A percentile compares a stretch with the other conserved stretches of the same genome.
phyloP scores from a whole-genome alignment of 1,284 basidiomycete species.

The Ceratorhiza oryzae-sativae region DNA sequence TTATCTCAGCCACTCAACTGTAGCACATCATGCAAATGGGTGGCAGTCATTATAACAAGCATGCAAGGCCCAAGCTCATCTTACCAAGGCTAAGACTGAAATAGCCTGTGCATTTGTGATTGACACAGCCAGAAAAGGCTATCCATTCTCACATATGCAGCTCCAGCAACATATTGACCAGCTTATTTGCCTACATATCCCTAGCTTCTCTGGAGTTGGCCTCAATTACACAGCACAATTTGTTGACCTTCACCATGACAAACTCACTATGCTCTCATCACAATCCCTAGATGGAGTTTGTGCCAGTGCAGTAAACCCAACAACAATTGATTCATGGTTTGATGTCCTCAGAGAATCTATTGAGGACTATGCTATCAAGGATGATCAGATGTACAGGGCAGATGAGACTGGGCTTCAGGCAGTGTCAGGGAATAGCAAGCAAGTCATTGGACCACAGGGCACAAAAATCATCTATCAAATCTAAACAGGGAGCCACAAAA shows the following conservation, averaged over 20 bases:
- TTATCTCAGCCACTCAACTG: too few species aligned
- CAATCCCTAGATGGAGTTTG: too few species aligned
- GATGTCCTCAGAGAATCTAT: conserved; percentile 44
- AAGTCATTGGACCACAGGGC: too few species aligned
- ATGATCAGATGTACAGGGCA: conserved; percentile 51
- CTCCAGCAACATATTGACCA: neutral
- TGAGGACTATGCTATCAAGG: conserved; percentile 43
- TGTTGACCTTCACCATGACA: conserved; percentile 39
- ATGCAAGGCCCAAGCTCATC: too few species aligned
- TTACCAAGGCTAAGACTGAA: too few species aligned
- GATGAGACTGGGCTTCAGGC: conserved; percentile 52
- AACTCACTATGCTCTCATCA: too few species aligned
- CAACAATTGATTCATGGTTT: conserved; percentile 47
- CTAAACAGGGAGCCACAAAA: conserved; percentile 49
- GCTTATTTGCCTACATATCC: neutral
- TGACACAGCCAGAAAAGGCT: too few species aligned
- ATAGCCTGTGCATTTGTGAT: too few species aligned
- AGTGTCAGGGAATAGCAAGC: conserved; percentile 47
- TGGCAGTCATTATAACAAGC: too few species aligned
- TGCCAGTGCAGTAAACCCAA: conserved; percentile 47
- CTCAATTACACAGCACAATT: conserved; percentile 41
- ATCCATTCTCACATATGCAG: neutral
- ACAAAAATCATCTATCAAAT: too few species aligned
- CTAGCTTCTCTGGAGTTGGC: conserved; percentile 20
- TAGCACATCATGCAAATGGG: too few species aligned